A percentile compares a stretch with the other conserved stretches of the same genome.
Conservation (phyloP, 805 yeast genomes). For the Isabelozyma gotoi region DNA sequence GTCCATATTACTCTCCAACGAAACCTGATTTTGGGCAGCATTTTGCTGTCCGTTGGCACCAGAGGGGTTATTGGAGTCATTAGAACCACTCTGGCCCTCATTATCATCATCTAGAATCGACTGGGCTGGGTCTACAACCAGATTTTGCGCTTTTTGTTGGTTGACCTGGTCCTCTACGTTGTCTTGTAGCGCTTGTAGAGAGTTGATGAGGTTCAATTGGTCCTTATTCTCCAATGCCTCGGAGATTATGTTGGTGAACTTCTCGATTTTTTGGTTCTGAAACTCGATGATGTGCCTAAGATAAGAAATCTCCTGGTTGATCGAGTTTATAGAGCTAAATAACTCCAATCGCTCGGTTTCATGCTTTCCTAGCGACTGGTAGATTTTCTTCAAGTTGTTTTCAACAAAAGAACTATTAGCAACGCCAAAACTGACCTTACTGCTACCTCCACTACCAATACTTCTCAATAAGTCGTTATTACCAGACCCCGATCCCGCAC, state of each 20-base stretch:
- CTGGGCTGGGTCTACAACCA: constrained; percentile 8
- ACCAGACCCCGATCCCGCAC: background rate
- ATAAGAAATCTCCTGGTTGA: constrained; percentile 33
- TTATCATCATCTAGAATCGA: constrained; percentile 6
- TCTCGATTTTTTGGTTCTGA: constrained; percentile 38
- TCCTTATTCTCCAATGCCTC: constrained; percentile 31
- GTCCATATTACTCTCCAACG: constrained; percentile 37
- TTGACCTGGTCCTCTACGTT: constrained; percentile 10
- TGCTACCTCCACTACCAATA: background rate
- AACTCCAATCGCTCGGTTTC: constrained; percentile 1
- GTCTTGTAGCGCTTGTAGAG: constrained; percentile 28
- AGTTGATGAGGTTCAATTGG: constrained; percentile 23
- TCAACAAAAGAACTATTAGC: background rate
- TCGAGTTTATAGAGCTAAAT: constrained; percentile 1
- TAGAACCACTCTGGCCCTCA: constrained; percentile 2
- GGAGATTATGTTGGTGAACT: constrained; percentile 31
- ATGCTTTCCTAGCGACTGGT: background rate
- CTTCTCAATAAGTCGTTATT: background rate
- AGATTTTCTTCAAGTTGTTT: background rate
- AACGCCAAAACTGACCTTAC: background rate
- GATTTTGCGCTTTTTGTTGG: constrained; percentile 6
- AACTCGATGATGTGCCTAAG: constrained; percentile 36
- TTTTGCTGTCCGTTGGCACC: constrained; percentile 4
- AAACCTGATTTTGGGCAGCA: background rate
- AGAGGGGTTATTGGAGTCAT: constrained; percentile 4